Evolutionary conservation across 140 eudicot species (phyloP), one percentile per base, ranked within the genome.

Genomic region (Bidens hawaiensis): DNA sequence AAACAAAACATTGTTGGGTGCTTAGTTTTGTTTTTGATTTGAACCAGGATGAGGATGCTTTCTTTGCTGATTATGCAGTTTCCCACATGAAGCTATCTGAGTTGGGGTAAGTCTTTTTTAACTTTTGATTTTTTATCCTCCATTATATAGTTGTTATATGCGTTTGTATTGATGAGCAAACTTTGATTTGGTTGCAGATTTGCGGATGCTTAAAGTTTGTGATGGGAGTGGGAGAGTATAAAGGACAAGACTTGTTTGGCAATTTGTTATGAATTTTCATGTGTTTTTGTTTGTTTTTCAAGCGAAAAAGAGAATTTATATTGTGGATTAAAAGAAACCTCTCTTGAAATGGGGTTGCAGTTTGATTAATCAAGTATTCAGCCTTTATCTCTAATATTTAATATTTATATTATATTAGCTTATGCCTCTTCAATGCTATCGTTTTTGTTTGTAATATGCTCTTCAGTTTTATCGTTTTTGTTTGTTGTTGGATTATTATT

Each of bases 81-180:
- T 77, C 90, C 12, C 87, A 86, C 74, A 74, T 86, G 75, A 82
- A 82, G 62, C 85, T 86, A 26, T 86, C 87, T 1, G 95, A 86
- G 77, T 78, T 86, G 43, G 95, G 95, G 95, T 85, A 70, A 47
- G 21, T 11, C 34, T 22, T 33, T 0, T 22, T 33, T 0, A 6
- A 7, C n/a, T 6, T 14, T 45, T 1, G 2, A 2, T n/a, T 3
- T 33, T 14, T 1, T 25, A 12, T 48, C 4, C 2, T 0, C 0
- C 1, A 16, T 11, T n/a, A n/a, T n/a, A n/a, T n/a, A n/a, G n/a
- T n/a, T n/a, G n/a, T n/a, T n/a, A 9, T 8, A 4, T 1, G 4
- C 3, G 23, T 43, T 27, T 55, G 24, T 23, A 2, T n/a, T 15
- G 23, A 26, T 2, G 27, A 28, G 28, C 13, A 2, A 48, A 11